Conservation (phyloP, 176 grass and related monocot species). For the Leersia perrieri region DNA sequence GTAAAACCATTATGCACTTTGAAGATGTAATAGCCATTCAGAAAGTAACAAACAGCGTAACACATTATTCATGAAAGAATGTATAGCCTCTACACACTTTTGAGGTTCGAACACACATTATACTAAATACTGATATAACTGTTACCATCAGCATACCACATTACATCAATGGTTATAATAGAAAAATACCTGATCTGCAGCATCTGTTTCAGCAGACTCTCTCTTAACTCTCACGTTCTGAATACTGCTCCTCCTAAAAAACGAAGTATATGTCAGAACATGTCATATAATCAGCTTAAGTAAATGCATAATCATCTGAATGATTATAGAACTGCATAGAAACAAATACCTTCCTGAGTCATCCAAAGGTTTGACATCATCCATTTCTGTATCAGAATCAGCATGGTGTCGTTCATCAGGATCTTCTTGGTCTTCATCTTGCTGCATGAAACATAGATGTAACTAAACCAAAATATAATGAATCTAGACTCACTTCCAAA, state of each 20-base stretch:
- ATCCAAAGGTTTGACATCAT: conserved; percentile 57
- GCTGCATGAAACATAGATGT: conserved; percentile 40
- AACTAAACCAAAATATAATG: conserved; percentile 29
- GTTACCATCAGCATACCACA: background rate
- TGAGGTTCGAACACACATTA: conserved; percentile 10
- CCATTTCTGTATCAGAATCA: conserved; percentile 73
- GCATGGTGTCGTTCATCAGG: conserved; percentile 63
- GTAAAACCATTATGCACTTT: conserved; percentile 5
- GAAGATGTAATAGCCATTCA: background rate
- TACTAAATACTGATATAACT: conserved; percentile 12
- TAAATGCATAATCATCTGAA: background rate
- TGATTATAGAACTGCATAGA: conserved; percentile 6
- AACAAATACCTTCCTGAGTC: conserved; percentile 56
- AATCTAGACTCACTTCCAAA: background rate
- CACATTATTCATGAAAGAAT: background rate
- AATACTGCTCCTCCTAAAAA: conserved; percentile 56
- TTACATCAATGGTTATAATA: conserved; percentile 23
- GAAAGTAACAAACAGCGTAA: background rate
- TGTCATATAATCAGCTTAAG: background rate
- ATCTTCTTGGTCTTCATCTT: conserved; percentile 89
- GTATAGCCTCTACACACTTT: background rate
- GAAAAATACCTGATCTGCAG: conserved; percentile 48
- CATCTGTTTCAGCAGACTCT: conserved; percentile 61
- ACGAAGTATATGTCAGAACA: background rate
- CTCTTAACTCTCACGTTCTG: conserved; percentile 61